These are phyloP conservation scores for Lenwebbia sp. DNA, from an alignment of 345 rosid genomes.

Conservation along the genomic window DNA sequence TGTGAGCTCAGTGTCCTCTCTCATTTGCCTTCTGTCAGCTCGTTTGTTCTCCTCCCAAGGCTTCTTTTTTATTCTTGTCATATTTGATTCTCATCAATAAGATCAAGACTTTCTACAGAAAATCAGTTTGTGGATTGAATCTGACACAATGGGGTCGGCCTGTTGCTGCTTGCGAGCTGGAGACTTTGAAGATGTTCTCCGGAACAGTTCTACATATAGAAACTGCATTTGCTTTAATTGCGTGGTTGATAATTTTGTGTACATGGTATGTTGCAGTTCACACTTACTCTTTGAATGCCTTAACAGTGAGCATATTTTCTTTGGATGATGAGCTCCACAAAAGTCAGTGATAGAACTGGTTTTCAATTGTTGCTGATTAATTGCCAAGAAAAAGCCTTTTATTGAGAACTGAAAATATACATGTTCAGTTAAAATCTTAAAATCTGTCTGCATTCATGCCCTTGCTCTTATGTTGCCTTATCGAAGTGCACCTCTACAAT, in stretches of 20 bases:
- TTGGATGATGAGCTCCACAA: neutral
- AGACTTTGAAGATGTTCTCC: conserved; percentile 69
- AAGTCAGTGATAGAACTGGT: neutral
- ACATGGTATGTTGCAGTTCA: conserved; percentile 35
- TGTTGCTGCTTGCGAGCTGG: conserved; percentile 68
- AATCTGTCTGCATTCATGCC: neutral
- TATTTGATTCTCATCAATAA: conserved; percentile 3
- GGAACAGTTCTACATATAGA: conserved; percentile 59
- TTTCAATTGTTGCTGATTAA: neutral
- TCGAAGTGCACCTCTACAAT: neutral
- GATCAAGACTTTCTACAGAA: conserved; percentile 2
- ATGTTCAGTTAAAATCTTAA: neutral
- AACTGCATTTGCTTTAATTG: conserved; percentile 79
- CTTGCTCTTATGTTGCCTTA: neutral
- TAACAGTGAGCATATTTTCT: neutral
- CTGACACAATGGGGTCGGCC: conserved; percentile 69
- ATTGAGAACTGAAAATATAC: neutral
- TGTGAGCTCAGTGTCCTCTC: conserved; percentile 55
- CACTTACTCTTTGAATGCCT: neutral
- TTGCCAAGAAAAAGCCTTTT: neutral
- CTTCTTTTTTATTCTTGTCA: conserved; percentile 5
- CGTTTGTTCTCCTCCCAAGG: neutral
- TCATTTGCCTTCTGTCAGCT: neutral
- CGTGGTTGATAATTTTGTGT: conserved; percentile 61
- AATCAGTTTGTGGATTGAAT: conserved; percentile 16